Percentiles rank a stretch among this genome's conserved stretches.
Evolutionary conservation across 352 stramenopile species (phyloP).

Genomic region (Thalassiosira oceanica): DNA sequence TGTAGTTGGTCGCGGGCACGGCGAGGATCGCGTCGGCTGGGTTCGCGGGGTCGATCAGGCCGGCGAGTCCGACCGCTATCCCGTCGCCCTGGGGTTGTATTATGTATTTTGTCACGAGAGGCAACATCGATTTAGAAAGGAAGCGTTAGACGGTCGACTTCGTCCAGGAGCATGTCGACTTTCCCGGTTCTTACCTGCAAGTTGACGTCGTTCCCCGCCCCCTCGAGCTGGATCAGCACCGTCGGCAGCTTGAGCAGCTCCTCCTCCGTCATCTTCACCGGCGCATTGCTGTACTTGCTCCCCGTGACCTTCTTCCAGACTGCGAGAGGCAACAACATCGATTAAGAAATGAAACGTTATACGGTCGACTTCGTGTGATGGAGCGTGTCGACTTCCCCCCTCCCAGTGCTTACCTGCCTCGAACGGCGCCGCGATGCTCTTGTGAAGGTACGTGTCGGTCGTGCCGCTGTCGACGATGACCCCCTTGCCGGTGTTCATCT

Average conservation of each 20-base stretch:
- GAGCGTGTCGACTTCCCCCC: neutral
- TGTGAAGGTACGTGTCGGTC: conserved; percentile 83
- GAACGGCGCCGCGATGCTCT: conserved; percentile 73
- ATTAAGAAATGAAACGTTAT: neutral
- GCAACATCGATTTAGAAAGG: neutral
- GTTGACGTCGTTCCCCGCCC: neutral
- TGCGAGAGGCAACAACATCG: no score
- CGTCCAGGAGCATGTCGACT: neutral
- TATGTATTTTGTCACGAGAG: neutral
- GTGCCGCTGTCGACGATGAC: conserved; percentile 86
- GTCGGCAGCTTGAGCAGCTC: conserved; percentile 48
- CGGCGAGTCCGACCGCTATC: conserved; percentile 40
- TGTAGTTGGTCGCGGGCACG: conserved; percentile 71
- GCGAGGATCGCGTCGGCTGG: conserved; percentile 66
- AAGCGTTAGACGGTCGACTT: neutral
- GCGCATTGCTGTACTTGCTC: conserved; percentile 35
- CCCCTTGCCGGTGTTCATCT: conserved; percentile 57
- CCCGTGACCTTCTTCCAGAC: conserved; percentile 55
- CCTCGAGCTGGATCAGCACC: conserved; percentile 62
- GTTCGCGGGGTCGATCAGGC: conserved; percentile 63
- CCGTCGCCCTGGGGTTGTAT: conserved; percentile 38
- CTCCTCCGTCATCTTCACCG: conserved; percentile 37
- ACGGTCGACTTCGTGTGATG: neutral
- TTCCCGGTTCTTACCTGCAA: neutral
- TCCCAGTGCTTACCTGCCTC: neutral